Base-by-base conservation (phyloP, 108 stramenopile species). In the Nitzschia putrida region DNA sequence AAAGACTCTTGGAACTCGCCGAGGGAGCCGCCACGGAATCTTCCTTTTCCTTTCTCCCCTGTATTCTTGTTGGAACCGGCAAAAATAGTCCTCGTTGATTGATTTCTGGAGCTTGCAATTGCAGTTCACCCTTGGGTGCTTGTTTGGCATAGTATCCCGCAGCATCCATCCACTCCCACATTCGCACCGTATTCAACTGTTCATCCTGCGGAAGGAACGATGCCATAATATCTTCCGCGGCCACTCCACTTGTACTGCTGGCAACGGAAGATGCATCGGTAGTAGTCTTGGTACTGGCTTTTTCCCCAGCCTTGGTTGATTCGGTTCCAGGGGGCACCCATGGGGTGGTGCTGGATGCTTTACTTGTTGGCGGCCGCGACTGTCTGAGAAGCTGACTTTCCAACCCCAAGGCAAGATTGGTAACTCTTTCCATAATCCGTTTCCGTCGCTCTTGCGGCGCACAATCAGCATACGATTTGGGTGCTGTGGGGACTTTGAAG, bases 391-490 rank as follows among this genome's bases (percentile, higher is more conserved):
- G 43, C 43, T 61, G 60, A 18, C 60, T 43, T 61, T 61, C 60
- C 60, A 61, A 61, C 4, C 18, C 60, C 60, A 61, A 43, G 13
- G 80, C 80, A 10, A 57, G 38, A 41, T 72, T 29, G 2, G 61
- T 26, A 18, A 81, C 54, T 14, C 25, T 45, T 56, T 81, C 80
- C 51, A 64, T 16, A 45, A 81, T 72, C 14, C 64, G 70, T 39
- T 74, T 38, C 18, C 80, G 74, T 58, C 80, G 74, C 21, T 59
- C 54, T 22, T 40, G 3, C 16, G 80, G 80, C n/a, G 67, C 21
- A 50, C 61, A 69, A 12, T 76, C 61, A 0, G 71, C 67, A 38
- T 81, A 81, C 10, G 70, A 29, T 45, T 72, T 69, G 50, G 66
- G 66, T n/a, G 21, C 40, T 10, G 53, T 21, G 57, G 47, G 49